These are phyloP conservation scores for Jamesozyma rosinii DNA, from an alignment of 805 yeast species.

Conservation along the genomic window DNA sequence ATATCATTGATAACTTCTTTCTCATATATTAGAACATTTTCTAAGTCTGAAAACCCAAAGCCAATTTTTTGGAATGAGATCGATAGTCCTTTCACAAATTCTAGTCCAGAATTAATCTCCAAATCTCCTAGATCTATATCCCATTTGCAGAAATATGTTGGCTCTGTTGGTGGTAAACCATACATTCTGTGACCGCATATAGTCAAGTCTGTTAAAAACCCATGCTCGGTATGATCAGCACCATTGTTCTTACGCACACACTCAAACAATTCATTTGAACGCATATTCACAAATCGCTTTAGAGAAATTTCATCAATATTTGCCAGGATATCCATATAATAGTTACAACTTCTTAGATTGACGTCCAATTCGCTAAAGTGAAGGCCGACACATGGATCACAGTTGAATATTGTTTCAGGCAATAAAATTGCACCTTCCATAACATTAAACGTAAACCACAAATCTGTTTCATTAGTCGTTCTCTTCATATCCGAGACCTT, in stretches of 20 bases:
- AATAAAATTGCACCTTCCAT: slow-evolving; percentile 60
- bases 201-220: slow-evolving; percentile 38
- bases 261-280: slow-evolving; percentile 17
- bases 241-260: slow-evolving; percentile 26
- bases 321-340: slow-evolving; percentile 86
- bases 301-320: slow-evolving; percentile 30
- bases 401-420: slow-evolving; percentile 65
- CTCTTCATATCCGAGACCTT: slow-evolving; percentile 30
- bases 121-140: slow-evolving; percentile 62
- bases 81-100: slow-evolving; percentile 37
- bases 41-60: slow-evolving; percentile 62
- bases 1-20: slow-evolving; percentile 58
- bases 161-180: slow-evolving; percentile 83
- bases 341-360: slow-evolving; percentile 80
- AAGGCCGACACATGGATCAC: slow-evolving; percentile 51
- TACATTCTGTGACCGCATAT: slow-evolving; percentile 87
- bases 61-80: slow-evolving; percentile 41
- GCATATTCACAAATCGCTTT: slow-evolving; percentile 10
- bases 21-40: slow-evolving; percentile 57
- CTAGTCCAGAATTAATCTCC: slow-evolving; percentile 40
- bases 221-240: slow-evolving; percentile 9
- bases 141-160: slow-evolving; percentile 88
- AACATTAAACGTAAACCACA: slow-evolving; percentile 61
- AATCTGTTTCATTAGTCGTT: slow-evolving; percentile 66
- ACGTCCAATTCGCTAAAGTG: slow-evolving; percentile 58